These are phyloP conservation scores for Limnomonas spitsbergensis DNA, from an alignment of 139 green algal genomes.

Conservation along the genomic window DNA sequence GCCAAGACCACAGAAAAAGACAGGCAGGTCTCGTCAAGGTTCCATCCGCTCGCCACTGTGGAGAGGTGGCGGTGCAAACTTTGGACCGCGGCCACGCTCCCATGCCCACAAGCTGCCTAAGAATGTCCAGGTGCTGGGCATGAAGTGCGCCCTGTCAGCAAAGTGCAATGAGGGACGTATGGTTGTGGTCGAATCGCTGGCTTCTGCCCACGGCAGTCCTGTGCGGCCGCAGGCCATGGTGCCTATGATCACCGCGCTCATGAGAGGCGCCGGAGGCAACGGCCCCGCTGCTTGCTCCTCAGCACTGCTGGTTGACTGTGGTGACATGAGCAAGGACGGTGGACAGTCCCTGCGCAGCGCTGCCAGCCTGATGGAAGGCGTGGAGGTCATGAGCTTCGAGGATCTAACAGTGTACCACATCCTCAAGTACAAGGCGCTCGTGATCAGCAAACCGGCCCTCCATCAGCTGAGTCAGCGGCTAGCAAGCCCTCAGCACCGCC, in stretches of 20 bases:
- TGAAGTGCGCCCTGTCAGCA: slow-evolving; percentile 83
- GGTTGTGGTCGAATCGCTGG: slow-evolving; percentile 70
- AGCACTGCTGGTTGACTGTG: slow-evolving; percentile 27
- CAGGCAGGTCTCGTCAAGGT: slow-evolving; percentile 82
- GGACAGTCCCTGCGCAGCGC: slow-evolving; percentile 19
- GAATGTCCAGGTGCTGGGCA: slow-evolving; percentile 48
- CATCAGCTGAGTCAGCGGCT: slow-evolving; percentile 52
- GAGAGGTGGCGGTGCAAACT: slow-evolving; percentile 70
- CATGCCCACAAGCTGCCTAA: slow-evolving; percentile 69
- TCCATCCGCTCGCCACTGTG: slow-evolving; percentile 75
- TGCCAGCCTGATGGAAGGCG: slow-evolving; percentile 42
- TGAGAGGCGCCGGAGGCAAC: slow-evolving; percentile 23
- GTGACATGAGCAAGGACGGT: slow-evolving; percentile 12
- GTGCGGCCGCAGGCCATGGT: neutral
- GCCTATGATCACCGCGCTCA: neutral
- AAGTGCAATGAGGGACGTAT: slow-evolving; percentile 73
- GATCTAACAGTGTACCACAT: slow-evolving; percentile 87
- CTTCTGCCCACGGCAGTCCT: slow-evolving; percentile 4
- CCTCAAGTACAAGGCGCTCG: slow-evolving; percentile 70
- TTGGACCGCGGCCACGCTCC: slow-evolving; percentile 71
- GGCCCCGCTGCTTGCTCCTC: neutral
- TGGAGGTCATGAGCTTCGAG: slow-evolving; percentile 60
- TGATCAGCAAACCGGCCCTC: slow-evolving; percentile 65
- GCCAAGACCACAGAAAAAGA: slow-evolving; percentile 94
- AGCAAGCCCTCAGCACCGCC: slow-evolving; percentile 12